Percentiles rank a stretch among this genome's conserved stretches.
Conservation (phyloP, 352 stramenopile species). For the Pythium aquatile region DNA sequence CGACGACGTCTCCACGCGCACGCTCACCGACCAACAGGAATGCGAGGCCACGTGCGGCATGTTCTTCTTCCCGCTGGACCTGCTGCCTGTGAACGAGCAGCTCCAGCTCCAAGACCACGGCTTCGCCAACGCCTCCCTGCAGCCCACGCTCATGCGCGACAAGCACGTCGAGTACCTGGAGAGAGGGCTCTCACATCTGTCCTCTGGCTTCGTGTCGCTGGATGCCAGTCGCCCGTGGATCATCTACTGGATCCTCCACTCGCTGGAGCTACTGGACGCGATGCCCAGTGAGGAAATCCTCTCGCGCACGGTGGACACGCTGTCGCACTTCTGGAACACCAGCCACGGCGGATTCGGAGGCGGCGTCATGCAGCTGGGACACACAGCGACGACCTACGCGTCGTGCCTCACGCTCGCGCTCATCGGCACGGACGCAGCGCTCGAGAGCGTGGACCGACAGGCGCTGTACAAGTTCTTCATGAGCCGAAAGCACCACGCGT, state of each 20-base stretch:
- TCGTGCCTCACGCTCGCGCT: constrained; percentile 92
- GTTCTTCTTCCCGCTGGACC: constrained; percentile 90
- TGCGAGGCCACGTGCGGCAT: constrained; percentile 89
- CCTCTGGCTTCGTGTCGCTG: constrained; percentile 84
- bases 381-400: constrained; percentile 94
- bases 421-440: constrained; percentile 82
- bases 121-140: constrained; percentile 68
- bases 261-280: constrained; percentile 91
- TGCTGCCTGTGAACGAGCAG: constrained; percentile 72
- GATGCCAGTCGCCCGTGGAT: constrained; percentile 98
- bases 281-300: constrained; percentile 39
- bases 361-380: constrained; percentile 86
- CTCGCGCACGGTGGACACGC: constrained; percentile 57
- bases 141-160: constrained; percentile 78
- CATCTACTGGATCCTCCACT: constrained; percentile 97
- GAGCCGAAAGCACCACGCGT: constrained; percentile 73
- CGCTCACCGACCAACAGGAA: constrained; percentile 73
- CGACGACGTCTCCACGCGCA: constrained; percentile 52
- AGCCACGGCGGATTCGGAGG: constrained; percentile 93
- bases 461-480: constrained; percentile 90
- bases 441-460: constrained; percentile 77
- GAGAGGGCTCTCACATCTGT: constrained; percentile 63
- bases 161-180: constrained; percentile 84
- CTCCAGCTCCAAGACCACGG: constrained; percentile 81
- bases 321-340: constrained; percentile 63